A percentile compares a stretch with the other conserved stretches of the same genome.
These are phyloP conservation scores for Schizosaccharomyces cryophilus DNA, from an alignment of 805 yeast genomes.

Conservation along the genomic window DNA sequence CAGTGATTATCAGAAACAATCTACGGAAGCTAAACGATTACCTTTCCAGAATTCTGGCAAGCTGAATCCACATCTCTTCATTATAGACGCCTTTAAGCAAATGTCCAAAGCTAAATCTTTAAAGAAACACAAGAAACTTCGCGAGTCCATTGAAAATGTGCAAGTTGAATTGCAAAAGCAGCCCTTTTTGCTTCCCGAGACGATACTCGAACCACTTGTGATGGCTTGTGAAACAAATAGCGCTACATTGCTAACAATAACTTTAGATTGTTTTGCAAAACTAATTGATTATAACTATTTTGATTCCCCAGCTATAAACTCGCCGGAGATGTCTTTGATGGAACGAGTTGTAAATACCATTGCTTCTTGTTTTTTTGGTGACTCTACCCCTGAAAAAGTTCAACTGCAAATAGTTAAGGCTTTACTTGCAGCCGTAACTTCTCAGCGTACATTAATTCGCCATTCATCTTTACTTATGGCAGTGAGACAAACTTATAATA, in stretches of 20 bases:
- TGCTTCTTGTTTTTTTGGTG: conserved; percentile 69
- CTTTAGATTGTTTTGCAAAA: not conserved
- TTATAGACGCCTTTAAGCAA: not conserved
- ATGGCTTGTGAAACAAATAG: not conserved
- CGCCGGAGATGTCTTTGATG: conserved; percentile 3
- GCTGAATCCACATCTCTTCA: not conserved
- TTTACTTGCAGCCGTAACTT: conserved; percentile 62
- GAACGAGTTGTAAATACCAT: conserved; percentile 48
- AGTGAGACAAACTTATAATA: conserved; percentile 76
- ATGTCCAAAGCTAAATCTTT: not conserved
- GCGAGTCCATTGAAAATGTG: not conserved
- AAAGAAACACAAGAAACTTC: not conserved
- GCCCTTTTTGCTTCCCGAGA: not conserved
- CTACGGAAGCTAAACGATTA: too few species aligned
- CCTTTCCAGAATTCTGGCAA: not conserved
- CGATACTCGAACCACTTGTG: not conserved
- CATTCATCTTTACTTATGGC: conserved; percentile 77
- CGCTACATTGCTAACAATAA: not conserved
- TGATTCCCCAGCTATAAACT: not conserved
- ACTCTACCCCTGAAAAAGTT: conserved; percentile 67
- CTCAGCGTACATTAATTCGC: conserved; percentile 44
- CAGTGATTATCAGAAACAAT: too few species aligned
- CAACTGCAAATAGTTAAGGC: conserved; percentile 89
- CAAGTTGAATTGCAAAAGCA: not conserved
- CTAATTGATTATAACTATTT: not conserved